These are phyloP conservation scores for Entophlyctis luteolus DNA, from an alignment of 192 early-diverging fungal genomes.

Conservation along the genomic window DNA sequence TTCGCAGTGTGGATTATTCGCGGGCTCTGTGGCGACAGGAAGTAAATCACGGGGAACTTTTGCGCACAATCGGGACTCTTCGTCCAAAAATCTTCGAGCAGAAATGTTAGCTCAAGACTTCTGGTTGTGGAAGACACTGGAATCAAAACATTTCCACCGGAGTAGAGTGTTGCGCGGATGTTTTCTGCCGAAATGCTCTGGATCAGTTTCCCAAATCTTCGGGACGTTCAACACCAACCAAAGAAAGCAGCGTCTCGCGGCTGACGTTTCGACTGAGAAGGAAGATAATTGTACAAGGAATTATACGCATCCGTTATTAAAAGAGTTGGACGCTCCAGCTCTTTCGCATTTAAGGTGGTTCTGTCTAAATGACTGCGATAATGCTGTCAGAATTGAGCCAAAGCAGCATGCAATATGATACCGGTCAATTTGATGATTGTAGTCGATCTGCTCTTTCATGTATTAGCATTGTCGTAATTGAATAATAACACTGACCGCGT, in stretches of 20 bases:
- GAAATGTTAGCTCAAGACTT: constrained; percentile 82
- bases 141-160: constrained; percentile 75
- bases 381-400: not conserved
- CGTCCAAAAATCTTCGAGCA: constrained; percentile 85
- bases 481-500: constrained; percentile 60
- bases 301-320: constrained; percentile 92
- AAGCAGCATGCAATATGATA: constrained; percentile 13
- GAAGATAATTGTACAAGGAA: constrained; percentile 58
- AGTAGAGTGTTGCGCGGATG: constrained; percentile 56
- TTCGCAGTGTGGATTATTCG: constrained; percentile 80
- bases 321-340: constrained; percentile 76
- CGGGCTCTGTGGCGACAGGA: constrained; percentile 72
- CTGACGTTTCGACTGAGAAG: constrained; percentile 47
- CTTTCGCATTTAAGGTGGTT: constrained; percentile 60
- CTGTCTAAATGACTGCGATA: constrained; percentile 69
- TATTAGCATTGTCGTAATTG: not conserved
- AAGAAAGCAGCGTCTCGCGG: constrained; percentile 74
- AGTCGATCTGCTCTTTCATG: constrained; percentile 51
- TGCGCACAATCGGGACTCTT: constrained; percentile 41
- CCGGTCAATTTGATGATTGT: constrained; percentile 88
- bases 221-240: constrained; percentile 44
- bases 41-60: constrained; percentile 63
- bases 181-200: constrained; percentile 47
- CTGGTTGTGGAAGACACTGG: constrained; percentile 87
- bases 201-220: not conserved